Conservation (phyloP, 768 basidiomycete genomes). For the Hericium rajendrae region DNA sequence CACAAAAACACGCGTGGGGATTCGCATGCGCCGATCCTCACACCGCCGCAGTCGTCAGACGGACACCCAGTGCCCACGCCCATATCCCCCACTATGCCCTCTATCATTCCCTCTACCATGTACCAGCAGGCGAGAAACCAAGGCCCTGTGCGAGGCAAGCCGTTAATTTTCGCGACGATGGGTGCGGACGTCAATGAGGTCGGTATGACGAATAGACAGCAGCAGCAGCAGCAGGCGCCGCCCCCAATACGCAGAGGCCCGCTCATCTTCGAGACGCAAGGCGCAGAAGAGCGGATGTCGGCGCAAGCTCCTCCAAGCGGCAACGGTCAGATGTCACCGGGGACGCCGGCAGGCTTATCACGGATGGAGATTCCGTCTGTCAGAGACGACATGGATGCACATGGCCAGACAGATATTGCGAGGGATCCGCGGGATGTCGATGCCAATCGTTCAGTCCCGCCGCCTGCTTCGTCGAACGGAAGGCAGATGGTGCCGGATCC, state of each 20-base stretch:
- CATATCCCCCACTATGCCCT: not conserved
- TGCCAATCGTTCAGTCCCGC: too few species aligned
- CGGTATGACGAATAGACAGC: not conserved
- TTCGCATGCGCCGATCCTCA: not conserved
- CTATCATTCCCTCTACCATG: not conserved
- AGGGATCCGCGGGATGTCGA: too few species aligned
- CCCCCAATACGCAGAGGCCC: not conserved
- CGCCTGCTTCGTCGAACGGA: too few species aligned
- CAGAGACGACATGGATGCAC: too few species aligned
- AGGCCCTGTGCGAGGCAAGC: slow-evolving; percentile 32
- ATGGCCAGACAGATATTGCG: too few species aligned
- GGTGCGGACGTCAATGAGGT: slow-evolving; percentile 7
- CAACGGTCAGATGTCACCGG: not conserved
- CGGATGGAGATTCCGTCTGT: not conserved
- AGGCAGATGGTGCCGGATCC: too few species aligned
- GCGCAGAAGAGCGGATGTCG: not conserved
- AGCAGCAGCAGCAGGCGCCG: not conserved
- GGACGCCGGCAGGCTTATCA: not conserved
- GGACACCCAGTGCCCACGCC: not conserved
- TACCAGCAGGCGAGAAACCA: not conserved
- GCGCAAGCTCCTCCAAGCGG: not conserved
- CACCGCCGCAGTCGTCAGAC: not conserved
- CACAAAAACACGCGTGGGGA: not conserved
- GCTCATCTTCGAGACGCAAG: not conserved
- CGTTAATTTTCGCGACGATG: slow-evolving; percentile 57